phyloP scores from a whole-genome alignment of 2,329 filamentous ascomycete genomes.

The Lanzia echinophila region DNA sequence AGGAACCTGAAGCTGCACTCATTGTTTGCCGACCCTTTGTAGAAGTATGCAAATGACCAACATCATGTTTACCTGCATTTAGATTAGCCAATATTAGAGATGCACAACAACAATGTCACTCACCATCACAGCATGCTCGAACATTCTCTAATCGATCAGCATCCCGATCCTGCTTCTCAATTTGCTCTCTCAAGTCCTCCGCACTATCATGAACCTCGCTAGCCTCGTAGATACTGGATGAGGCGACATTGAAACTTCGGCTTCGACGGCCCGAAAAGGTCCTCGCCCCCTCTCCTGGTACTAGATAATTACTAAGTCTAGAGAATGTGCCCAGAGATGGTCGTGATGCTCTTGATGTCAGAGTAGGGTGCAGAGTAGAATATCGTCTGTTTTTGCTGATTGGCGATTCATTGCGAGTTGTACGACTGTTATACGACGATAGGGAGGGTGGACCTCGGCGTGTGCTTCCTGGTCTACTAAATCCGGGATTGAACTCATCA shows the following conservation, averaged over 20 bases:
- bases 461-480: constrained; percentile 38
- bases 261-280: constrained; percentile 49
- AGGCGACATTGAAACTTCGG: constrained; percentile 36
- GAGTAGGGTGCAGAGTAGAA: constrained; percentile 14
- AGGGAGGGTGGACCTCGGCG: constrained; percentile 57
- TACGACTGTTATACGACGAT: constrained; percentile 74
- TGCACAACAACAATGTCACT: constrained; percentile 33
- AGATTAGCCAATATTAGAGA: constrained; percentile 15
- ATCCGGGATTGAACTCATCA: constrained; percentile 72
- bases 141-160: constrained; percentile 86
- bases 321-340: constrained; percentile 39
- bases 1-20: constrained; percentile 17
- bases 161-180: constrained; percentile 71
- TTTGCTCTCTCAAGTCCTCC: constrained; percentile 74
- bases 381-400: constrained; percentile 24
- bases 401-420: constrained; percentile 60
- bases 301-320: constrained; percentile 55
- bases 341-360: constrained; percentile 22
- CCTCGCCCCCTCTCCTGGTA: constrained; percentile 25
- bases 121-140: constrained; percentile 93
- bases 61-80: constrained; percentile 64
- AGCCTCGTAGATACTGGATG: constrained; percentile 43
- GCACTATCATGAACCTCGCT: constrained; percentile 67
- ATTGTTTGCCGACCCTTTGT: constrained; percentile 35
- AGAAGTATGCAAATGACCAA: constrained; percentile 50